These are phyloP conservation scores for Phycomyces nitens DNA, from an alignment of 192 early-diverging fungal species.

Conservation along the genomic window DNA sequence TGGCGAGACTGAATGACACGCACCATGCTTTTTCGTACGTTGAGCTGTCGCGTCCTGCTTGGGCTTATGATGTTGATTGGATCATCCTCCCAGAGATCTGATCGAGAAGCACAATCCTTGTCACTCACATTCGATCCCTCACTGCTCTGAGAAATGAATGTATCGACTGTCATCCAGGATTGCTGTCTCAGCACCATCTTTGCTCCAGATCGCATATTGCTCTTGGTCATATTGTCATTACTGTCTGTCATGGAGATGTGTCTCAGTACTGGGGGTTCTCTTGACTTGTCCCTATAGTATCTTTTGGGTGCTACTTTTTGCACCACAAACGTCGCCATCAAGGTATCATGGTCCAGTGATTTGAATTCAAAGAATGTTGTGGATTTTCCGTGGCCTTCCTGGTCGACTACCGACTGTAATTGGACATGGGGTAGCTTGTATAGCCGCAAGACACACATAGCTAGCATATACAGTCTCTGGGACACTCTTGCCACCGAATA, in stretches of 20 bases:
- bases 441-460: not conserved
- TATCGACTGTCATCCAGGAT: not conserved
- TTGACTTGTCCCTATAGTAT: not conserved
- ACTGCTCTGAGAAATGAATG: not conserved
- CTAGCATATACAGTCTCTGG: not conserved
- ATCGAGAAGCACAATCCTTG: not conserved
- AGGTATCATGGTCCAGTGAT: not conserved
- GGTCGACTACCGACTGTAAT: not conserved
- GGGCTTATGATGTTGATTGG: not conserved
- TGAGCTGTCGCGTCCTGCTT: not conserved
- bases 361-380: not conserved
- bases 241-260: not conserved
- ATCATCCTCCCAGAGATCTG: too few relatives aligned
- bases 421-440: not conserved
- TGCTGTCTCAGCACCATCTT: not conserved
- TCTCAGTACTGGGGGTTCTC: not conserved
- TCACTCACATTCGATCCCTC: too few relatives aligned
- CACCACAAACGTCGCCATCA: not conserved
- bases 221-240: not conserved
- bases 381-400: not conserved
- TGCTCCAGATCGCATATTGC: not conserved
- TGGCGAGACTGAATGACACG: not conserved
- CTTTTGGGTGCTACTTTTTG: not conserved
- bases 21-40: not conserved
- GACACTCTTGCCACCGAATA: not conserved